These are phyloP conservation scores for Setaria italica DNA, from an alignment of 202 grass and related monocot genomes.

Conservation along the genomic window DNA sequence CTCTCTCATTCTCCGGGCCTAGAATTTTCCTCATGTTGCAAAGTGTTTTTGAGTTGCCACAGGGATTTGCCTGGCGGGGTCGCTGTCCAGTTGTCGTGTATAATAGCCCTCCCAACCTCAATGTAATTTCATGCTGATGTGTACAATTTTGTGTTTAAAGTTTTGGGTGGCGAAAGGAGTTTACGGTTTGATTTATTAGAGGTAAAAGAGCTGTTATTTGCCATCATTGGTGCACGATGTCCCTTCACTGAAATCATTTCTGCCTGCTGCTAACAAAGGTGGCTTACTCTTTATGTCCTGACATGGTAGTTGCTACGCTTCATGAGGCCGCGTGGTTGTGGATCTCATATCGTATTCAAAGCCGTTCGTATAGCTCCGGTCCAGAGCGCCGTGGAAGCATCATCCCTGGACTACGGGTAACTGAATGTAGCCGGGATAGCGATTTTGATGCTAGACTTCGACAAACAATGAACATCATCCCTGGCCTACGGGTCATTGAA, in stretches of 20 bases:
- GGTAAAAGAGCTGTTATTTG: slow-evolving; percentile 9
- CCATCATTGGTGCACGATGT: background rate
- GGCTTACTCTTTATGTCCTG: background rate
- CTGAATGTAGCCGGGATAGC: too few species aligned
- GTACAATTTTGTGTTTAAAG: slow-evolving; percentile 52
- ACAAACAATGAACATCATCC: too few species aligned
- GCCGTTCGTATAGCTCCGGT: too few species aligned
- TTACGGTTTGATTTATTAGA: slow-evolving; percentile 37
- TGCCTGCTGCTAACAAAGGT: background rate
- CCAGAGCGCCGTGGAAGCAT: too few species aligned
- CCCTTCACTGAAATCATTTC: background rate
- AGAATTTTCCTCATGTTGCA: slow-evolving; percentile 67
- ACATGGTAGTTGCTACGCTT: background rate
- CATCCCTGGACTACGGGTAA: too few species aligned
- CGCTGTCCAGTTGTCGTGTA: slow-evolving; percentile 43
- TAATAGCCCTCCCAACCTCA: slow-evolving; percentile 46
- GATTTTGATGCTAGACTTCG: too few species aligned
- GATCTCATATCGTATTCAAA: too few species aligned
- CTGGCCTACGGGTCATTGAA: too few species aligned
- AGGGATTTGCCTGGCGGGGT: slow-evolving; percentile 41
- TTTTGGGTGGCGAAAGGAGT: slow-evolving; percentile 46
- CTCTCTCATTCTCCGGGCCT: slow-evolving; percentile 33
- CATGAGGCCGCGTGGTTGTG: background rate
- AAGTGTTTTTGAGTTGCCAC: slow-evolving; percentile 53
- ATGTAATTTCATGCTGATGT: slow-evolving; percentile 54